Evolutionary conservation across 352 stramenopile genomes (phyloP).

Genomic region (Globisporangium abappressorium): DNA sequence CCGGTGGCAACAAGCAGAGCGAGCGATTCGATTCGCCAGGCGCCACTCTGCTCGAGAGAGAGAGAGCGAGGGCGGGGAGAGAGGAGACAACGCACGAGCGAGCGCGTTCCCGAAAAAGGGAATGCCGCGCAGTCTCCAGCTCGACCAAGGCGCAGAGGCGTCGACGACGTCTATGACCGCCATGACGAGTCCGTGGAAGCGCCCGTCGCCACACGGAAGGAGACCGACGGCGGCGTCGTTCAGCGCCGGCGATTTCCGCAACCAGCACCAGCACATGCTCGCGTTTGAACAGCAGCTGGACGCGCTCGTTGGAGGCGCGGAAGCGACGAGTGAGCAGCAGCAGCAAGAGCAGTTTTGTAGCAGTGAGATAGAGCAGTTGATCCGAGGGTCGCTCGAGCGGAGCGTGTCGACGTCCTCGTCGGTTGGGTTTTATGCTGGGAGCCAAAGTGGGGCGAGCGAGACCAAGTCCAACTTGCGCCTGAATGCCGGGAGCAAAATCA

Average conservation of each 20-base stretch:
- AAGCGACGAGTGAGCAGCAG: conserved; percentile 11
- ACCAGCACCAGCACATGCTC: conserved; percentile 14
- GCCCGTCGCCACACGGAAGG: background rate
- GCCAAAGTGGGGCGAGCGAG: conserved; percentile 6
- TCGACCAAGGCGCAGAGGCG: conserved; percentile 1
- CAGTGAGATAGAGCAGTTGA: conserved; percentile 4
- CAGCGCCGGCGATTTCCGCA: conserved; percentile 19
- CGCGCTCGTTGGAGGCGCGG: conserved; percentile 12
- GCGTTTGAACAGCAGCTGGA: conserved; percentile 19
- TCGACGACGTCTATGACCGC: conserved; percentile 11
- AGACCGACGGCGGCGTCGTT: conserved; percentile 23
- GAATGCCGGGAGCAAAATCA: conserved; percentile 37
- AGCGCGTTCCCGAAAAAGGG: background rate
- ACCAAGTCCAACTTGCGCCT: background rate
- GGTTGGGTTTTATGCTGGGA: conserved; percentile 1
- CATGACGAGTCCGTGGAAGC: conserved; percentile 14
- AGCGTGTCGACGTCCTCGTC: conserved; percentile 15
- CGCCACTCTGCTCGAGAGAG: background rate
- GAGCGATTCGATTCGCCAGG: background rate
- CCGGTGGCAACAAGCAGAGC: background rate
- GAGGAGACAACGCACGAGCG: background rate
- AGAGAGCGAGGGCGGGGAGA: background rate
- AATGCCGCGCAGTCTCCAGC: conserved; percentile 18
- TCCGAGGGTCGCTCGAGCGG: conserved; percentile 10
- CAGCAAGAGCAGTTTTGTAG: background rate